phyloP scores from a whole-genome alignment of 495 filamentous ascomycete genomes.

The Trichoderma gamsii region DNA sequence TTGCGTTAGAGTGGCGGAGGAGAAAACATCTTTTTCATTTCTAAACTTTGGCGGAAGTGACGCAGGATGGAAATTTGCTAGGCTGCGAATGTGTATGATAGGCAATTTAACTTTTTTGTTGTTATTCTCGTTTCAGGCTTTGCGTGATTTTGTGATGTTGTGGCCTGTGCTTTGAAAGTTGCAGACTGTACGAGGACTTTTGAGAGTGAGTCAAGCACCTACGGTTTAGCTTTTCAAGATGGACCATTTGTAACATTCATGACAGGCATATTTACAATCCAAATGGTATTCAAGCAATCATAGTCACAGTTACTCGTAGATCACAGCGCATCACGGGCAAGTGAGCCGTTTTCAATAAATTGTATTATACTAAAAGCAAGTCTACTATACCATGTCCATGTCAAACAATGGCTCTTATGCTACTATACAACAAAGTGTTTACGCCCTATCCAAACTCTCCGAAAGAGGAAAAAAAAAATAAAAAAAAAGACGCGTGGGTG shows the following conservation, averaged over 20 bases:
- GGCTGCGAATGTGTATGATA: constrained; percentile 13
- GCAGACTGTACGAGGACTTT: neutral
- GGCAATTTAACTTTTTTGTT: constrained; percentile 1
- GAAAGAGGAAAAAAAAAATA: neutral
- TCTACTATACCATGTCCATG: neutral
- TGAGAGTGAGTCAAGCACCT: no score
- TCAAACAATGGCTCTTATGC: neutral
- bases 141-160: neutral
- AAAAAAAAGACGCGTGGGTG: neutral
- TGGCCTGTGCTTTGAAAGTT: neutral
- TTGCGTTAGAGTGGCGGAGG: constrained; percentile 16
- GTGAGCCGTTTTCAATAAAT: neutral
- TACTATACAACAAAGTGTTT: neutral
- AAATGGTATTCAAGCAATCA: no score
- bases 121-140: neutral
- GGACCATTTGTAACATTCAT: no score
- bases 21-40: constrained; percentile 16
- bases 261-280: no score
- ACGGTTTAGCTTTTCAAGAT: no score
- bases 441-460: neutral
- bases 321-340: no score
- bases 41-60: neutral
- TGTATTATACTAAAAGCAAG: neutral
- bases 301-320: no score
- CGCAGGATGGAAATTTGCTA: neutral